A percentile compares a stretch with the other conserved stretches of the same genome.
Evolutionary conservation across 805 yeast genomes (phyloP).

Genomic region (Clavispora fructus): DNA sequence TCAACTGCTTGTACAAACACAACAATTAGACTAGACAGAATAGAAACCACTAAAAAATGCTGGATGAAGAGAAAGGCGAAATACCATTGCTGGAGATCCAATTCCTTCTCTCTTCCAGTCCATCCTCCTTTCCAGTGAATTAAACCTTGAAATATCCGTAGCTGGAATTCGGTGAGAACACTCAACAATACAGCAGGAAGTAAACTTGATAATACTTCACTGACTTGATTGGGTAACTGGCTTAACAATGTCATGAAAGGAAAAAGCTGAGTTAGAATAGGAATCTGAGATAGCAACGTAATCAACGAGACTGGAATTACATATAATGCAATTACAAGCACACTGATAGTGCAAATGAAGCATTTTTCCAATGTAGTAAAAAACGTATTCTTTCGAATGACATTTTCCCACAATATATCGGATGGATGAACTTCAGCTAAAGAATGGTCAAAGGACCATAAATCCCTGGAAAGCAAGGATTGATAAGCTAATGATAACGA

Average conservation of each 20-base stretch:
- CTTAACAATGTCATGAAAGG: slow-evolving; percentile 58
- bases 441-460: slow-evolving; percentile 39
- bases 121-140: slow-evolving; percentile 52
- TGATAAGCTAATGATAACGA: slow-evolving; percentile 66
- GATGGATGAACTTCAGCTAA: slow-evolving; percentile 54
- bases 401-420: slow-evolving; percentile 70
- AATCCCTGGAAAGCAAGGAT: slow-evolving; percentile 38
- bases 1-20: slow-evolving; percentile 56
- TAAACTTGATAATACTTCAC: slow-evolving; percentile 54
- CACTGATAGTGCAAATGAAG: slow-evolving; percentile 41
- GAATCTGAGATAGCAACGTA: slow-evolving; percentile 70
- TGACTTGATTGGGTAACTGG: slow-evolving; percentile 46
- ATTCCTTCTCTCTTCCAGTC: slow-evolving; percentile 59
- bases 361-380: slow-evolving; percentile 34
- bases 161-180: slow-evolving; percentile 57
- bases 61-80: slow-evolving; percentile 78
- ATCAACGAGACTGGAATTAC: slow-evolving; percentile 80
- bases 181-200: slow-evolving; percentile 66
- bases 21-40: slow-evolving; percentile 71
- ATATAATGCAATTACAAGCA: slow-evolving; percentile 54
- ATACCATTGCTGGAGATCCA: slow-evolving; percentile 73
- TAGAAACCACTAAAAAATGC: slow-evolving; percentile 75
- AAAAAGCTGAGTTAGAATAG: slow-evolving; percentile 53
- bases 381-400: slow-evolving; percentile 35
- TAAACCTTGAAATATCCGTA: slow-evolving; percentile 50